Evolutionary conservation across 176 grass and related monocot species (phyloP).

Genomic region (Hyparrhenia diplandra): DNA sequence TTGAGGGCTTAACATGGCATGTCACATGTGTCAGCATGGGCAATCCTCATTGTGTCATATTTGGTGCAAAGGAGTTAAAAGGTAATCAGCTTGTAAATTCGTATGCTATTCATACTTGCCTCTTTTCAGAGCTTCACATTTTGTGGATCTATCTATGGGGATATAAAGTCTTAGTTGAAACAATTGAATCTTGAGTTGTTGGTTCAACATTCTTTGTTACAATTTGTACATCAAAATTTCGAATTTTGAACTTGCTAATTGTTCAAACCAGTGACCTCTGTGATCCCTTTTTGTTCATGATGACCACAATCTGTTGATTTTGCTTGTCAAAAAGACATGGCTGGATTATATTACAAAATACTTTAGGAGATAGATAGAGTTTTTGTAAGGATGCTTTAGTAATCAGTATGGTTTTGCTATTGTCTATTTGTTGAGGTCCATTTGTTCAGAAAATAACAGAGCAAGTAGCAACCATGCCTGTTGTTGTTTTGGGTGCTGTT

Average conservation of each 20-base stretch:
- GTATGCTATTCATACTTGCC: background rate
- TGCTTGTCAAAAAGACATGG: background rate
- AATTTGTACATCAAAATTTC: background rate
- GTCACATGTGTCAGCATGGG: constrained; percentile 99
- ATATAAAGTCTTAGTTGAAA: background rate
- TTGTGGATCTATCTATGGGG: too few species aligned
- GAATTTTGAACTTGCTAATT: background rate
- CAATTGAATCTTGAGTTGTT: background rate
- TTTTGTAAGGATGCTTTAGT: background rate
- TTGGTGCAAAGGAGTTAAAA: constrained; percentile 55
- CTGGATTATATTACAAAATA: background rate
- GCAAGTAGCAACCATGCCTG: background rate
- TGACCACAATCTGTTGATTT: background rate
- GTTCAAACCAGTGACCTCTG: background rate
- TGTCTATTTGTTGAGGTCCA: background rate
- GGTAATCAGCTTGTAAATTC: constrained; percentile 34
- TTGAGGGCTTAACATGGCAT: constrained; percentile 75
- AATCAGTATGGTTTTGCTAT: background rate
- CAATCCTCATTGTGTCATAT: constrained; percentile 89
- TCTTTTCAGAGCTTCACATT: background rate
- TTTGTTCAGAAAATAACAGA: background rate
- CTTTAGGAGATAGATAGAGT: background rate
- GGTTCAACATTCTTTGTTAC: background rate
- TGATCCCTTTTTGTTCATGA: constrained; percentile 2
- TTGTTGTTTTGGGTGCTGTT: background rate